Base-by-base conservation (phyloP, 768 basidiomycete genomes). In the Boletus eberwhitei region DNA sequence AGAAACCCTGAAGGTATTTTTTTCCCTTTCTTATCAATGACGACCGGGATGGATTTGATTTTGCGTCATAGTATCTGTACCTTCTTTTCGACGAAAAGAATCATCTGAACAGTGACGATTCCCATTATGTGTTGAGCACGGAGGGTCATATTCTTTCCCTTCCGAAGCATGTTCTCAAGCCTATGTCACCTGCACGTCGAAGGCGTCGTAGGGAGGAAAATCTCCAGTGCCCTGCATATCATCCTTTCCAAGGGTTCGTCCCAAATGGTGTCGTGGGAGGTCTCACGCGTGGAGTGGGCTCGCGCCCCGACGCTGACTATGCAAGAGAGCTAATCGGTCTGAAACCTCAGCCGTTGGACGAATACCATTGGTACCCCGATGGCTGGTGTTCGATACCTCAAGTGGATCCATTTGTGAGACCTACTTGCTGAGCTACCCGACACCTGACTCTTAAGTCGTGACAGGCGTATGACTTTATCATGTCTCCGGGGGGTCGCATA, bases 51-150 rank as follows among this genome's bases (percentile, higher is more conserved):
- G 13, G 4, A 52, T 26, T 50, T 54, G 37, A 66, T 45, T 35
- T 39, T 19, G 19, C 24, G 13, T 37, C 35, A 1, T 48, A 98
- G 90, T 99, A 98, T 76, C 80, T 98, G 17, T 98, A 85, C 71
- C 79, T 98, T 38, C 76, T 97, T 36, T 98, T 98, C 63, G 93
- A 93, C 59, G 91, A 94, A 71, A 82, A 83, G 8, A 91, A 92
- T 59, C 77, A 78, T 0, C 64, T 94, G 24, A 84, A 93, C 63
- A 71, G 67, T 3, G 87, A 90, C 62, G 87, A 90, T 66, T 88
- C 89, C 0, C 90, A 93, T 68, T 89, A 86, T 58, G 90, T 98
- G 11, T 89, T 97, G 67, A 92, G 94, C 7, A 99, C 97, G 1
- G 97, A 98, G 70, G 97, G 96, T 0, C 97, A 99, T 66, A 79